These are phyloP conservation scores for Alliaria petiolata DNA, from an alignment of 345 rosid species.

Conservation along the genomic window DNA sequence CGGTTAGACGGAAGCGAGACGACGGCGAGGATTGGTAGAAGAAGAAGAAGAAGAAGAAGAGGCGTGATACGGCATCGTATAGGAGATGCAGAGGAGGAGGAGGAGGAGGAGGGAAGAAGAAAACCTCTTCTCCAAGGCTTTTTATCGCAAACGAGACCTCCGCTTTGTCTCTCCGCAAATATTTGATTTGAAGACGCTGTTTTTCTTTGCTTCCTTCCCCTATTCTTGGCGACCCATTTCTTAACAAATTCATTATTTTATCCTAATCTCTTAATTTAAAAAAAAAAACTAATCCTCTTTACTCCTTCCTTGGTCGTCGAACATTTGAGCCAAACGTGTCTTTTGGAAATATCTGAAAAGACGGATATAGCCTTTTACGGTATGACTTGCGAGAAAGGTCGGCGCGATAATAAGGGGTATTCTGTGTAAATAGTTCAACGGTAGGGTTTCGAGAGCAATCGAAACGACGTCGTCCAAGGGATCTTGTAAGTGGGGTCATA, in stretches of 20 bases:
- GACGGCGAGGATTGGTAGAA: constrained; percentile 4
- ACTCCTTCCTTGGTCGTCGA: not conserved
- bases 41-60: not conserved
- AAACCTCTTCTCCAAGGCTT: constrained; percentile 43
- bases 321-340: constrained; percentile 17
- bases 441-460: constrained; percentile 18
- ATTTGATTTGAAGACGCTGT: constrained; percentile 29
- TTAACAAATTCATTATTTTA: constrained; percentile 7
- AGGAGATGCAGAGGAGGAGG: not conserved
- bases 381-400: not conserved
- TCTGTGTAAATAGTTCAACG: not conserved
- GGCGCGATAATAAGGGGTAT: constrained; percentile 12
- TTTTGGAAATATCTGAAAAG: not conserved
- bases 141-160: constrained; percentile 34
- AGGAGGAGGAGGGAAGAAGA: not conserved
- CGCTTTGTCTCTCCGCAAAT: constrained; percentile 36
- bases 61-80: constrained; percentile 1
- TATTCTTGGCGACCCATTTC: constrained; percentile 32
- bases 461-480: constrained; percentile 19
- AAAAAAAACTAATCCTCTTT: too few relatives aligned
- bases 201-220: not conserved
- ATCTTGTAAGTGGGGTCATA: constrained; percentile 14
- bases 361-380: constrained; percentile 2
- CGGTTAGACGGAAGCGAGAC: constrained; percentile 23
- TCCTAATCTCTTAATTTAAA: too few relatives aligned